Evolutionary conservation across 2,329 filamentous ascomycete genomes (phyloP).

Genomic region (Pseudofabraea citricarpa): DNA sequence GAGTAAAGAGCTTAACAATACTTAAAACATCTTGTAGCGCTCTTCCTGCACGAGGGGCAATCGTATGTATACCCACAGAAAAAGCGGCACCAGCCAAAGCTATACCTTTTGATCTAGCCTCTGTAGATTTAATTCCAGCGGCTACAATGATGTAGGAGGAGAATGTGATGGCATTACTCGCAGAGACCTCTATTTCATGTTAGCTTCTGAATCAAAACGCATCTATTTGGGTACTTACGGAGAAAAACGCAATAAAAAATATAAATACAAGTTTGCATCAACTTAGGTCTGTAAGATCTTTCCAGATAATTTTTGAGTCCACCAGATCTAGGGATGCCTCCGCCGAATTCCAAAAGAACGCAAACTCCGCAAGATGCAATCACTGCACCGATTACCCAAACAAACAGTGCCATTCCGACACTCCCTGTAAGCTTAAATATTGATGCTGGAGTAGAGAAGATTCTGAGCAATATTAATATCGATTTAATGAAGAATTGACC

Average conservation of each 20-base stretch:
- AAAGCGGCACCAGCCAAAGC: slow-evolving; percentile 39
- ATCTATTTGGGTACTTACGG: background rate
- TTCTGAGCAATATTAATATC: background rate
- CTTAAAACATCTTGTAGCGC: slow-evolving; percentile 41
- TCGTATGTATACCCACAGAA: slow-evolving; percentile 39
- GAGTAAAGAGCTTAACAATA: slow-evolving; percentile 39
- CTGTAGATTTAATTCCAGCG: slow-evolving; percentile 38
- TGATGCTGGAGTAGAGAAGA: background rate
- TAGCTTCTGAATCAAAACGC: background rate
- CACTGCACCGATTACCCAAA: background rate
- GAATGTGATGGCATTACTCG: slow-evolving; percentile 60
- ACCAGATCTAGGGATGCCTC: background rate
- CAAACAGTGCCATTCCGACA: background rate
- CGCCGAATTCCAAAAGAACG: background rate
- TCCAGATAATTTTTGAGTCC: slow-evolving; percentile 1
- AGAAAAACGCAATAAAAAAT: slow-evolving; percentile 1
- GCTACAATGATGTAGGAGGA: slow-evolving; percentile 44
- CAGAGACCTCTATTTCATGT: slow-evolving; percentile 33
- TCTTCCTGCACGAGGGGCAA: slow-evolving; percentile 38
- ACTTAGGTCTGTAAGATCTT: background rate
- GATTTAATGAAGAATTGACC: background rate
- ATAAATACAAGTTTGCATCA: background rate
- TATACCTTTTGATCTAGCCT: slow-evolving; percentile 42
- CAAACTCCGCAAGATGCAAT: background rate
- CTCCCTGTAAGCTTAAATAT: background rate